Base-by-base conservation (phyloP, 1,139 yeast genomes). In the Petasospora fabianii region DNA sequence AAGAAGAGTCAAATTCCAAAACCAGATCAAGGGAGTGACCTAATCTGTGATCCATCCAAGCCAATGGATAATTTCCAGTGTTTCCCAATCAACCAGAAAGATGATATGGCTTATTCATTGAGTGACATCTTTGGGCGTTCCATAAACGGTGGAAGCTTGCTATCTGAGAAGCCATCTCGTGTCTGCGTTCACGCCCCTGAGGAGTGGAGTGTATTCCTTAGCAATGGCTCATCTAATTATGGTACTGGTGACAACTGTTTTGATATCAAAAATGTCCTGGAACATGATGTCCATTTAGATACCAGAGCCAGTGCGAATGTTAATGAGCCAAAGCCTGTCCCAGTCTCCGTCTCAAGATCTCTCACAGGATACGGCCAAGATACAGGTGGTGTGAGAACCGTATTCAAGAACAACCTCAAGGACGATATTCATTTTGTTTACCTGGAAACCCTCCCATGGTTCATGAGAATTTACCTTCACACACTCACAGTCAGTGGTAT, bases 371-470 rank as follows among this genome's bases (percentile, higher is more conserved):
- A 83, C 56, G 90, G 96, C 3, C 94, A 84, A 58, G 97, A 87
- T 54, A 73, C 76, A 44, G 97, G 97, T 42, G 97, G 97, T 0
- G 69, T 92, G 49, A 79, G 97, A 58, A 76, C 84, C 0, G 84
- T 80, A 8, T 75, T 90, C 53, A 66, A 69, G 16, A 94, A 92
- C 56, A 86, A 90, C 1, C 64, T 76, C 0, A 56, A 66, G 6
- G 56, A 61, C 13, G 60, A 72, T 0, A 73, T 79, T 1, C 61
- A 63, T 4, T 68, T 88, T 38, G 65, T 78, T 2, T 85, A 85
- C 53, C 82, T 81, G 53, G 97, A 92, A 59, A 73, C 88, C 0
- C 68, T 88, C 26, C 99, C 99, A 0, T 92, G 98, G 98, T 92
- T 77, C 59, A 82, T 90, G 78, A 76, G 94, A 50, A 64, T 87